Conservation (phyloP, 352 stramenopile species). For the Thraustochytrium striatum region DNA sequence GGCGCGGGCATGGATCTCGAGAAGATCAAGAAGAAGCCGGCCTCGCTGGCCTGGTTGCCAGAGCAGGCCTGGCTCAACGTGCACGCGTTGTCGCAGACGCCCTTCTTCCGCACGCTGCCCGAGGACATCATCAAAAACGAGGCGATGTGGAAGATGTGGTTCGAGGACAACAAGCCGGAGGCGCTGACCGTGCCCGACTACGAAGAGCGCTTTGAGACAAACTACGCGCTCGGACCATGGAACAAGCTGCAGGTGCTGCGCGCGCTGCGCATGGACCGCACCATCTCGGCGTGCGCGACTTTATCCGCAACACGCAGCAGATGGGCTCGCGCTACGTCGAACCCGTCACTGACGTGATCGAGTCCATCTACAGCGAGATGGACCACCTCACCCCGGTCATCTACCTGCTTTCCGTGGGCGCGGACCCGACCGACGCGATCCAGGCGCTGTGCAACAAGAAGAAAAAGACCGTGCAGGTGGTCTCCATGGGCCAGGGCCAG, state of each 20-base stretch:
- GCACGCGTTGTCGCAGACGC: slow-evolving; percentile 88
- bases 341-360: slow-evolving; percentile 96
- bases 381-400: slow-evolving; percentile 90
- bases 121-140: slow-evolving; percentile 94
- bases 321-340: slow-evolving; percentile 95
- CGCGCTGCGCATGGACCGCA: slow-evolving; percentile 92
- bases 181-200: slow-evolving; percentile 61
- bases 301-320: slow-evolving; percentile 90
- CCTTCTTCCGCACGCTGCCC: slow-evolving; percentile 93
- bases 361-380: slow-evolving; percentile 95
- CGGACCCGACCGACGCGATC: slow-evolving; percentile 95
- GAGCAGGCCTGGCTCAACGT: slow-evolving; percentile 97
- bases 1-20: slow-evolving; percentile 95
- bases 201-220: slow-evolving; percentile 53
- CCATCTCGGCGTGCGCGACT: slow-evolving; percentile 95
- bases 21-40: slow-evolving; percentile 71
- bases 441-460: slow-evolving; percentile 91
- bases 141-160: slow-evolving; percentile 92
- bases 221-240: slow-evolving; percentile 88
- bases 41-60: slow-evolving; percentile 93
- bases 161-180: slow-evolving; percentile 95
- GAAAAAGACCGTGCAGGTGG: slow-evolving; percentile 90
- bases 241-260: slow-evolving; percentile 93
- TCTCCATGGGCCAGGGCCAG: slow-evolving; percentile 96
- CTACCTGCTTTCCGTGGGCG: slow-evolving; percentile 92